Evolutionary conservation across 2,329 filamentous ascomycete species (phyloP), one percentile per base, ranked within the genome.

Genomic region (Botrytis hyacinthi): DNA sequence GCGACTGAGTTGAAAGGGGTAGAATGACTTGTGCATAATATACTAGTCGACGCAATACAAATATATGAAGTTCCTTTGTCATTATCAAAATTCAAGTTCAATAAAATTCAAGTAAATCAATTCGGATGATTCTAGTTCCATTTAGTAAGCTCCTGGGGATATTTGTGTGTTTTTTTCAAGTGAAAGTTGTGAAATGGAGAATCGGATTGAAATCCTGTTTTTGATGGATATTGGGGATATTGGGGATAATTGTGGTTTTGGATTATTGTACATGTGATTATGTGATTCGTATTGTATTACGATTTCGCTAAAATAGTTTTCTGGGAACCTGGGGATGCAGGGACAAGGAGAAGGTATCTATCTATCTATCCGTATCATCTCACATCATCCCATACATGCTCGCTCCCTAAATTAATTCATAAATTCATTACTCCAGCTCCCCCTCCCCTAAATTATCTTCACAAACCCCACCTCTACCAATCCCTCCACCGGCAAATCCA

Each of bases 381-480:
- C 14, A 4, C 35, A 5, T 7, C 42, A 44, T 44, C 6, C 6
- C 42, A 44, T 44, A 18, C 42, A 44, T 44, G 1, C 16, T 44
- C 42, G 1, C 16, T 44, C 42, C 1, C 0, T 44, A 20, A 18
- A 8, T 44, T 44, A 18, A 44, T 44, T 42, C 42, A 42, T 42
- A 42, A 44, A 44, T 2, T 18, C 44, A 46, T 46, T 22, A 18
- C 40, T 14, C 37, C 16, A 3, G 8, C 37, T 12, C 37, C 1
- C 37, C 37, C 10, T 12, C 10, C 37, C 62, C 29, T 51, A 90
- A 71, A 92, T 88, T 75, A 91, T 88, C 81, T 91, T 91, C 1
- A 92, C 85, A 79, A 92, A 92, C 0, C 91, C 91, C 29, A 92
- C 89, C 82, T 92, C 91, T 29, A 92, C 87, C 66, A 92, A 80